Base-by-base conservation (phyloP, 2,329 filamentous ascomycete species). In the Dactylellina parvicollis region DNA sequence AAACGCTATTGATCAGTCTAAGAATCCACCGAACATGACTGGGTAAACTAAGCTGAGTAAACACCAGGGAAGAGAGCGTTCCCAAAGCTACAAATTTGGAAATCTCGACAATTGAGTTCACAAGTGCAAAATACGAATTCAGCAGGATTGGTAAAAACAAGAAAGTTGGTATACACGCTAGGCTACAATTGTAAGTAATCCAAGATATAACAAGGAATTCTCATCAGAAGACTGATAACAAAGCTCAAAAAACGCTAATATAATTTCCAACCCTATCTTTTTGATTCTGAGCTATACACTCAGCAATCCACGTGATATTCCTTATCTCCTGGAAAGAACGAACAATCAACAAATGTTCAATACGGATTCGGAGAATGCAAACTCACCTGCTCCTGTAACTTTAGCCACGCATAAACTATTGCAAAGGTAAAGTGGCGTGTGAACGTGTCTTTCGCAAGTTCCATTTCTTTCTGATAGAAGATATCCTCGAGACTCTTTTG, bases 391-490 rank as follows among this genome's bases (percentile, higher is more conserved):
- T 99, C 95, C 81, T 93, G 88, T 79, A 99, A 84, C 84, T 96
- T 97, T 70, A 99, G 92, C 95, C 95, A 99, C 16, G 92, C 92
- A 80, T 98, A 99, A 55, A 99, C 92, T 77, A 98, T 92, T 34
- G 92, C 91, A 78, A 92, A 92, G 12, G 92, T 96, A 81, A 99
- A 99, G 81, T 99, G 95, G 77, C 92, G 87, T 3, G 95, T 99
- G 80, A 99, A 99, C 7, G 93, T 92, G 73, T 90, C 83, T 85
- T 99, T 99, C 64, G 91, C 94, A 75, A 98, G 90, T 81, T 99
- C 93, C 95, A 98, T 98, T 83, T 99, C 95, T 83, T 96, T 98
- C 82, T 97, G 92, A 81, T 99, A 99, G 83, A 99, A 99, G 84
- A 99, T 85, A 80, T 99, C 95, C 80, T 99, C 95, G 78, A 99